phyloP scores from a whole-genome alignment of 352 stramenopile species.

The Phytophthora macrochlamydospora region DNA sequence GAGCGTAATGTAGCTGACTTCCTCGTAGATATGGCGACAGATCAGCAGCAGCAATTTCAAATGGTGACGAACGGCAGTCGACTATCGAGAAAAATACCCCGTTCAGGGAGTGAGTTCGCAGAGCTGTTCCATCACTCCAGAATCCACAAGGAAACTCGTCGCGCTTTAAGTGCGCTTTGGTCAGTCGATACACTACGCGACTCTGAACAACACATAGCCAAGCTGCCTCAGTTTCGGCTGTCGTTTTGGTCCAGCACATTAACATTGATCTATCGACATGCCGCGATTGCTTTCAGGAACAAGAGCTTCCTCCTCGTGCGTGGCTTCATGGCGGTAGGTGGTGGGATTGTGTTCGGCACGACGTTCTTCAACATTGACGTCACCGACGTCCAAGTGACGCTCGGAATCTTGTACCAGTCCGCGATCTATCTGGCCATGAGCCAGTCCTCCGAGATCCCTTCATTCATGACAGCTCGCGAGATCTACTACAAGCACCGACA shows the following conservation, averaged over 20 bases:
- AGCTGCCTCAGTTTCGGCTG: conserved; percentile 30
- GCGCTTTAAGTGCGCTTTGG: conserved; percentile 1
- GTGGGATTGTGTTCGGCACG: conserved; percentile 41
- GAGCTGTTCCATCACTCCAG: conserved; percentile 17
- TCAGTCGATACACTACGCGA: conserved; percentile 11
- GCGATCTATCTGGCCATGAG: conserved; percentile 76
- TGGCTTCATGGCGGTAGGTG: conserved; percentile 36
- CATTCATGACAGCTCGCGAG: conserved; percentile 56
- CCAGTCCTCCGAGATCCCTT: conserved; percentile 62
- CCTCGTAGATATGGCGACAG: conserved; percentile 33
- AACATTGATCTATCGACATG: conserved; percentile 40
- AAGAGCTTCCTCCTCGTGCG: conserved; percentile 38
- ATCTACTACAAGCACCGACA: conserved; percentile 81
- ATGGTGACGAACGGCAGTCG: conserved; percentile 1
- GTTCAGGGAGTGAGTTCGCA: conserved; percentile 35
- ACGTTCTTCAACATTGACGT: conserved; percentile 32
- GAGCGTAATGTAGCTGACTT: conserved; percentile 35
- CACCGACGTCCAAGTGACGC: conserved; percentile 36
- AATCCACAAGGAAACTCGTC: conserved; percentile 6
- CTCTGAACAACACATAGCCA: conserved; percentile 12
- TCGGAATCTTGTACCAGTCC: conserved; percentile 77
- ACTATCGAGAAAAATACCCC: neutral
- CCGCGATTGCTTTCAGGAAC: conserved; percentile 54
- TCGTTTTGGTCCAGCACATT: conserved; percentile 25
- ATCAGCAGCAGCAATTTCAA: conserved; percentile 23